These are phyloP conservation scores for Pyricularia sp. DNA, from an alignment of 2,329 filamentous ascomycete species.

Conservation along the genomic window DNA sequence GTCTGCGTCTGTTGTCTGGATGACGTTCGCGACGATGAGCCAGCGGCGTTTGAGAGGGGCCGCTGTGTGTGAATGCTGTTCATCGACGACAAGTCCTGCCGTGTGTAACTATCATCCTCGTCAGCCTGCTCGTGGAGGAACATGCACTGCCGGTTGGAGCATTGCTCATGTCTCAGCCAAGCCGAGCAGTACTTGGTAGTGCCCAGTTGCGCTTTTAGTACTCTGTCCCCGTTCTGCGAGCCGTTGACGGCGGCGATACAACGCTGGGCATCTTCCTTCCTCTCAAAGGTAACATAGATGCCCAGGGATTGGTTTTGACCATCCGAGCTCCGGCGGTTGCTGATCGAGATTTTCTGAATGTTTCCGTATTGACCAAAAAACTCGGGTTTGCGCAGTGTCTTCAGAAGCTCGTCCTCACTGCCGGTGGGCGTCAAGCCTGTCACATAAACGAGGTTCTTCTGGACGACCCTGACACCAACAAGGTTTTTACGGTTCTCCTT, in stretches of 20 bases:
- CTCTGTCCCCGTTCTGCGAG: slow-evolving; percentile 79
- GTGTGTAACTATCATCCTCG: slow-evolving; percentile 91
- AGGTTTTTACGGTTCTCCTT: slow-evolving; percentile 93
- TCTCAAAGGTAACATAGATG: slow-evolving; percentile 96
- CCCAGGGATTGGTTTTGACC: slow-evolving; percentile 80
- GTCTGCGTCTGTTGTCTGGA: slow-evolving; percentile 40
- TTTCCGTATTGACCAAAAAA: slow-evolving; percentile 98
- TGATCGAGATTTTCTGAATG: slow-evolving; percentile 98
- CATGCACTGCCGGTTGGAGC: slow-evolving; percentile 94
- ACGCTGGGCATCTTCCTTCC: slow-evolving; percentile 77
- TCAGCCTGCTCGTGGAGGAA: slow-evolving; percentile 98
- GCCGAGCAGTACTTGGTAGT: slow-evolving; percentile 99
- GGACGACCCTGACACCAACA: slow-evolving; percentile 87
- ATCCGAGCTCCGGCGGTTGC: slow-evolving; percentile 75
- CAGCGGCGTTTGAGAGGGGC: slow-evolving; percentile 41
- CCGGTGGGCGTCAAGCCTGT: slow-evolving; percentile 88
- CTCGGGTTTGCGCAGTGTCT: slow-evolving; percentile 79
- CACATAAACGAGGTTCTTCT: slow-evolving; percentile 98
- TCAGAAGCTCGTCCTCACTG: slow-evolving; percentile 83
- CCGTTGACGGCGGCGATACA: slow-evolving; percentile 93
- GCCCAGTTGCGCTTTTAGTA: slow-evolving; percentile 69
- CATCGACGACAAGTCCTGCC: slow-evolving; percentile 89
- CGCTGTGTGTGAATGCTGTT: slow-evolving; percentile 80
- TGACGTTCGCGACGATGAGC: slow-evolving; percentile 37
- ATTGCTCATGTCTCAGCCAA: slow-evolving; percentile 88